Conservation (phyloP, 2,329 filamentous ascomycete species). For the Nothomitra cinnamomea region DNA sequence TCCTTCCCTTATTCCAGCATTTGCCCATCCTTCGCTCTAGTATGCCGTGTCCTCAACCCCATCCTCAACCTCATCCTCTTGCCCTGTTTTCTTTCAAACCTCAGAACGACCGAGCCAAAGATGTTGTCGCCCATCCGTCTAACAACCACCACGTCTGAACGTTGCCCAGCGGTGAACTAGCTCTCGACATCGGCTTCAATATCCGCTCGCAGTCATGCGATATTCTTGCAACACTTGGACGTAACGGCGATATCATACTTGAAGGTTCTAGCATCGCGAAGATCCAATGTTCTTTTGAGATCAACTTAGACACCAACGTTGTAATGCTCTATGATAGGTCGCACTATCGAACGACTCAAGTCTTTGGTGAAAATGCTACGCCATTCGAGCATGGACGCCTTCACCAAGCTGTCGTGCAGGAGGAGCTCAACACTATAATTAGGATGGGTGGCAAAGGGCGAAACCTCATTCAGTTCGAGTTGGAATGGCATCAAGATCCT, state of each 20-base stretch:
- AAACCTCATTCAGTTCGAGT: constrained; percentile 8
- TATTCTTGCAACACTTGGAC: constrained; percentile 11
- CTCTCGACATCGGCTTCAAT: too few species aligned
- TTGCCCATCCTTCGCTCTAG: too few species aligned
- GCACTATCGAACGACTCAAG: constrained; percentile 8
- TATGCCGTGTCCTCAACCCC: too few species aligned
- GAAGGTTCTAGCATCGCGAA: constrained; percentile 7
- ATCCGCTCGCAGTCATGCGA: too few species aligned
- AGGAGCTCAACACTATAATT: constrained; percentile 9
- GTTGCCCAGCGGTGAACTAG: too few species aligned
- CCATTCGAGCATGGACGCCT: constrained; percentile 9
- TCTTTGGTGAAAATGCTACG: constrained; percentile 9
- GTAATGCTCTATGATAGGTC: constrained; percentile 13
- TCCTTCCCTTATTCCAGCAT: too few species aligned
- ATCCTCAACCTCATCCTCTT: too few species aligned
- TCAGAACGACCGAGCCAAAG: too few species aligned
- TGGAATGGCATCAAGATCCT: constrained; percentile 6
- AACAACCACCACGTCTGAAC: too few species aligned
- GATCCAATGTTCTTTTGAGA: constrained; percentile 13
- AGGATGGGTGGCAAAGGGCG: constrained; percentile 9
- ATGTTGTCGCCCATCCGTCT: too few species aligned
- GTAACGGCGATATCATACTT: constrained; percentile 4
- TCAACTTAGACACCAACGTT: constrained; percentile 5
- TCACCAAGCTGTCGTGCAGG: constrained; percentile 10
- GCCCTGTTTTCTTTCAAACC: too few species aligned